Conservation (phyloP, 805 yeast genomes). For the Metschnikowia borealis region DNA sequence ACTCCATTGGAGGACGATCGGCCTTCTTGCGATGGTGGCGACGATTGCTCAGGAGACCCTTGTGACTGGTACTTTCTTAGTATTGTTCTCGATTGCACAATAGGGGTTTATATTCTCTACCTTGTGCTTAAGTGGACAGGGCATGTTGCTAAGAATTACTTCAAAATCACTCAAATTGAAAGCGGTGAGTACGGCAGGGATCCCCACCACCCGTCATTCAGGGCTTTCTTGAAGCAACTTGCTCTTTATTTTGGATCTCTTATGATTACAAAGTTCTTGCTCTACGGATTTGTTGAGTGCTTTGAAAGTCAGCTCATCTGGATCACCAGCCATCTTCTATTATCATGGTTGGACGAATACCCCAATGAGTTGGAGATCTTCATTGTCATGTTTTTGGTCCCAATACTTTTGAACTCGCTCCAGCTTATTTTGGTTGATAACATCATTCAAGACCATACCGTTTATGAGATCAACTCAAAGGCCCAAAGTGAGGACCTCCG, state of each 20-base stretch:
- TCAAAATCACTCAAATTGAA: conserved; percentile 37
- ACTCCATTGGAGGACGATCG: conserved; percentile 5
- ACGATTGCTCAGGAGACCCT: conserved; percentile 46
- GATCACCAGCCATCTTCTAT: conserved; percentile 63
- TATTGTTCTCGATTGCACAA: conserved; percentile 84
- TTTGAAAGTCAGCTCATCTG: conserved; percentile 51
- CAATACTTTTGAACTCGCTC: conserved; percentile 67
- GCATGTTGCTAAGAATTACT: conserved; percentile 40
- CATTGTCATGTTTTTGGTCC: conserved; percentile 81
- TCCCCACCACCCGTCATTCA: conserved; percentile 50
- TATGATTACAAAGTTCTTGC: conserved; percentile 60
- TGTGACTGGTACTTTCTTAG: conserved; percentile 95
- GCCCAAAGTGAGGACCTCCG: not conserved
- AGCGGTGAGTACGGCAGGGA: conserved; percentile 62
- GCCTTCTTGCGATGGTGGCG: conserved; percentile 19
- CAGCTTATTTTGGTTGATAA: conserved; percentile 72
- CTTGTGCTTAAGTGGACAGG: conserved; percentile 46
- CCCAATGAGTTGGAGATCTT: conserved; percentile 77
- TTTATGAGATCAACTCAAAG: conserved; percentile 30
- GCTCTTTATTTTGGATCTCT: conserved; percentile 61
- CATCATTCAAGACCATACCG: conserved; percentile 56
- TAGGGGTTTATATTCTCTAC: conserved; percentile 81
- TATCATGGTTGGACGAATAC: conserved; percentile 79
- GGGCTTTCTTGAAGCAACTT: conserved; percentile 69
- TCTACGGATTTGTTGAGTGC: conserved; percentile 60